Percentiles rank a stretch among this genome's conserved stretches.
These are phyloP conservation scores for Mycena albidolilacea DNA, from an alignment of 768 basidiomycete species.

Conservation along the genomic window DNA sequence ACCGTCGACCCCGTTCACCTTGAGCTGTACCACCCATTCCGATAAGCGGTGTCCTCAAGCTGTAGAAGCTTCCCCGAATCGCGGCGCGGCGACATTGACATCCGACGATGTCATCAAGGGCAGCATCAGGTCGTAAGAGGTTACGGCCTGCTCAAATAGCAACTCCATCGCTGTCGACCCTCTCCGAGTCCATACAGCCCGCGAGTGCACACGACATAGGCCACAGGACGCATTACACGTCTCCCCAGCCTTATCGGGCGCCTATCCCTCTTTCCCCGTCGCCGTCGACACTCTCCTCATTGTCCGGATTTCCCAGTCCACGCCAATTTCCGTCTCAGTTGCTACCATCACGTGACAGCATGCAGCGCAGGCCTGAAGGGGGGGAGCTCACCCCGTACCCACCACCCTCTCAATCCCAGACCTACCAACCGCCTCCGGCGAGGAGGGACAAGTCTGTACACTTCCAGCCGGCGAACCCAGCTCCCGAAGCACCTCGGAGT, in stretches of 20 bases:
- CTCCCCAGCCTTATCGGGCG: constrained; percentile 2
- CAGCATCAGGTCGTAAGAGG: constrained; percentile 37
- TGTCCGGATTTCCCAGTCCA: constrained; percentile 11
- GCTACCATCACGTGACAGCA: constrained; percentile 18
- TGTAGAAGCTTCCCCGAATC: not conserved
- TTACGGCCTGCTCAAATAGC: constrained; percentile 20
- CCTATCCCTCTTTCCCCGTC: not conserved
- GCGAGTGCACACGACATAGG: not conserved
- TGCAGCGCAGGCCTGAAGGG: not conserved
- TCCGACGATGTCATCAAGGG: constrained; percentile 36
- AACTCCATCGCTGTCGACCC: not conserved
- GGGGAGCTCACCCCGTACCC: constrained; percentile 20
- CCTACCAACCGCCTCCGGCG: constrained; percentile 19
- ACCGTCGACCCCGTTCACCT: not conserved
- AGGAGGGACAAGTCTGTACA: constrained; percentile 15
- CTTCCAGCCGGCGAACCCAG: constrained; percentile 13
- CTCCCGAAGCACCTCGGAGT: not conserved
- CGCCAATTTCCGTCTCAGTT: constrained; percentile 18
- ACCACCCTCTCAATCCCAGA: not conserved
- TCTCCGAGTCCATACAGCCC: constrained; percentile 1
- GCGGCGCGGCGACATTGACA: not conserved
- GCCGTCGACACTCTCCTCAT: constrained; percentile 3
- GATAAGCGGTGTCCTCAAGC: constrained; percentile 20
- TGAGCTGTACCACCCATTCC: not conserved
- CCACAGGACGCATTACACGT: not conserved